Base-by-base conservation (phyloP, 2,329 filamentous ascomycete genomes). In the Penicillium oxalicum region DNA sequence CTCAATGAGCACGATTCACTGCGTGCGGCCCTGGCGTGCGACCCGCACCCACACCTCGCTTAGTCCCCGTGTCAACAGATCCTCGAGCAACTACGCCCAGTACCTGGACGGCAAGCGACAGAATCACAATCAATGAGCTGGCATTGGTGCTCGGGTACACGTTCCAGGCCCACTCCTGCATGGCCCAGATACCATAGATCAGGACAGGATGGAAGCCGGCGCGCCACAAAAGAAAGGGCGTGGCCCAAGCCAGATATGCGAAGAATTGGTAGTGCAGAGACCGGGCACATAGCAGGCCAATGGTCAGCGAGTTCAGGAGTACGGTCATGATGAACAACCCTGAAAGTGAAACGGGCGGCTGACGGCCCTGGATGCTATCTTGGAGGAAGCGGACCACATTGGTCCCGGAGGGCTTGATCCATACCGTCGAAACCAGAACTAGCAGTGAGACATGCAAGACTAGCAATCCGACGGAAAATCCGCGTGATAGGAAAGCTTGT, bases 261-360 rank as follows among this genome's bases (percentile, higher is more conserved):
- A 90, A 96, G 75, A 96, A 96, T 64, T 96, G 91, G 75, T 95
- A 96, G 73, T 96, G 91, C 59, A 96, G 78, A 47, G 86, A 91
- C 49, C 91, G 79, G 26, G 91, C 91, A 64, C 89, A 95, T 40
- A 95, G 77, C 70, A 95, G 78, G 34, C 91, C 91, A 48, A 94
- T 80, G 28, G 82, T 75, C 57, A 90, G 86, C 54, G 88, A 86
- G 9, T 84, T 83, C 45, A 95, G 77, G 39, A 95, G 78, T 4
- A 83, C 82, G 4, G 86, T 89, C 75, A 87, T 79, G 55, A 91
- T 79, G 67, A 88, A 95, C 38, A 80, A 75, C 9, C 84, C 83
- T 3, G 83, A 86, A 49, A 91, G 75, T 32, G 77, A 73, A 40
- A 74, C 69, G 9, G 79, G 74, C 39, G 84, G 79, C 36, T 74